phyloP scores from a whole-genome alignment of 495 filamentous ascomycete genomes.

The Talaromyces thailandensis region DNA sequence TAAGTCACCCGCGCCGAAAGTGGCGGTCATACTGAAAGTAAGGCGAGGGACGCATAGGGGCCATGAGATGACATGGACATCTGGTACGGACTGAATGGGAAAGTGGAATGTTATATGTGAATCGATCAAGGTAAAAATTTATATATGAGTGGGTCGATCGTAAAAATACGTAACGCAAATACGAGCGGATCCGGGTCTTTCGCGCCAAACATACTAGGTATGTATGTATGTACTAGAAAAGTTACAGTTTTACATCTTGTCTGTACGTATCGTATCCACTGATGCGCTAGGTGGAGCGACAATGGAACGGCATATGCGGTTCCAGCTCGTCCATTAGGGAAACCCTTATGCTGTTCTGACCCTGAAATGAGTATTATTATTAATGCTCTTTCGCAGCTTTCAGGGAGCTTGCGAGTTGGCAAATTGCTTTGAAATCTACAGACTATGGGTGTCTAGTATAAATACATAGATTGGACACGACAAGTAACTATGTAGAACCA shows the following conservation, averaged over 20 bases:
- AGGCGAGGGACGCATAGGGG: not conserved
- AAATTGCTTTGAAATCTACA: not conserved
- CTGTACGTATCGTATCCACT: too few relatives aligned
- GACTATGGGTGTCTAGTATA: not conserved
- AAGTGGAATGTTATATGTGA: not conserved
- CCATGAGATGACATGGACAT: not conserved
- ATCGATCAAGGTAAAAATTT: too few relatives aligned
- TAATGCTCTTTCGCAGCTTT: not conserved
- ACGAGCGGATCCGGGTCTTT: not conserved
- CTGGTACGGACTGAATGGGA: not conserved
- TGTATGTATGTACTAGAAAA: not conserved
- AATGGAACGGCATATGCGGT: conserved; percentile 5
- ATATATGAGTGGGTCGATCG: not conserved
- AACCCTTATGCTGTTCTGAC: not conserved
- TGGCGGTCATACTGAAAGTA: not conserved
- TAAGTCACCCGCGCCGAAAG: conserved; percentile 12
- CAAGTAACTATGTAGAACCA: not conserved
- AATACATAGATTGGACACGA: not conserved
- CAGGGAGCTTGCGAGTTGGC: not conserved
- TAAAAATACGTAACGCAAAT: not conserved
- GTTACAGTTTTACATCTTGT: not conserved
- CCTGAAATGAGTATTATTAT: not conserved
- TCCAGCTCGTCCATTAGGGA: not conserved
- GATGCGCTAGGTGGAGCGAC: not conserved
- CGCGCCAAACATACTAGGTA: not conserved